A percentile compares a stretch with the other conserved stretches of the same genome.
phyloP scores from a whole-genome alignment of 257 asterid species.

The Euphrasia confusa region DNA sequence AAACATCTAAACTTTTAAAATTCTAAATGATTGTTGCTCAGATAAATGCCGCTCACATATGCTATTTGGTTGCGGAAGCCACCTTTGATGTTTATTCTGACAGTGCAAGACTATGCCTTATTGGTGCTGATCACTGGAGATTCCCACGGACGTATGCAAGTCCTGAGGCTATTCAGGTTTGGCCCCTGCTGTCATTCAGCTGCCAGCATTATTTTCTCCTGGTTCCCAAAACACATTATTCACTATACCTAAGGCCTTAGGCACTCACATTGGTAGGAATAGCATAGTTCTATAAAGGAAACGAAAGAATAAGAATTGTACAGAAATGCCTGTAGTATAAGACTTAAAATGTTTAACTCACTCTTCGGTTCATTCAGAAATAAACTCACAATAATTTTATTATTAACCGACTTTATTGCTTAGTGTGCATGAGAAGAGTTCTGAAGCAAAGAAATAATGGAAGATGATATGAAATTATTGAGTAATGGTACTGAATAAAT shows the following conservation, averaged over 20 bases:
- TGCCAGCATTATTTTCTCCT: slow-evolving; percentile 4
- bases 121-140: slow-evolving; percentile 95
- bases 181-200: slow-evolving; percentile 22
- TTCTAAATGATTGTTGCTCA: slow-evolving; percentile 28
- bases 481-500: not conserved
- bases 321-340: not conserved
- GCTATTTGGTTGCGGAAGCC: slow-evolving; percentile 95
- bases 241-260: slow-evolving; percentile 16
- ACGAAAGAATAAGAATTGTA: slow-evolving; percentile 2
- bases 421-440: not conserved
- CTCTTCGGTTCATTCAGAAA: not conserved
- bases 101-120: slow-evolving; percentile 86
- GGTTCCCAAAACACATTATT: slow-evolving; percentile 12
- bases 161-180: slow-evolving; percentile 98
- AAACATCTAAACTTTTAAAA: slow-evolving; percentile 12
- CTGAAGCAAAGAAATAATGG: not conserved
- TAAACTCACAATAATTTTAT: not conserved
- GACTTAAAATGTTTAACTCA: not conserved
- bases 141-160: slow-evolving; percentile 90
- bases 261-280: slow-evolving; percentile 7
- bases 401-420: not conserved
- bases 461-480: not conserved
- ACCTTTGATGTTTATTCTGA: slow-evolving; percentile 85
- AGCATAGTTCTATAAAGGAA: not conserved
- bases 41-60: slow-evolving; percentile 93